Conservation (phyloP, 495 filamentous ascomycete species). For the Penicillium canescens region DNA sequence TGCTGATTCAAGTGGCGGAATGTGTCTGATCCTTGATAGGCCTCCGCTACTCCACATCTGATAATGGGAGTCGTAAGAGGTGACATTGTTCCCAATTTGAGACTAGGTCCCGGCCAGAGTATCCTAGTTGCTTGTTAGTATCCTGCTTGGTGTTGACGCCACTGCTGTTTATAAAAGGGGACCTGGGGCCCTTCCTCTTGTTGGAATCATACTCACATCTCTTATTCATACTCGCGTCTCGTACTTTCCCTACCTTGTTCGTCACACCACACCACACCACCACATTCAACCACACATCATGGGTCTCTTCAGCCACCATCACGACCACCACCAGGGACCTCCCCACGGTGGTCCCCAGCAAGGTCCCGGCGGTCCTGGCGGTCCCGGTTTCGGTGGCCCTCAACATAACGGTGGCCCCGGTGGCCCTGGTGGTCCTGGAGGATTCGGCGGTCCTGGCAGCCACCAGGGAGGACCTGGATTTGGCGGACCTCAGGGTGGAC, state of each 20-base stretch:
- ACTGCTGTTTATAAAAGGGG: constrained; percentile 1
- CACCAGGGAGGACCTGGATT: background rate
- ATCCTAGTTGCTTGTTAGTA: background rate
- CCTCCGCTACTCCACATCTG: background rate
- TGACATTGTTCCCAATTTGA: background rate
- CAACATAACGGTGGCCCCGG: background rate
- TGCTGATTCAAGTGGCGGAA: background rate
- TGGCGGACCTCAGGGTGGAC: background rate
- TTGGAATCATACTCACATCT: background rate
- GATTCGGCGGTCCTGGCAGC: background rate
- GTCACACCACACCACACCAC: background rate
- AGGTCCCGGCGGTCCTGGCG: background rate
- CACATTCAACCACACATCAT: background rate
- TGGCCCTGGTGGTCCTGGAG: background rate
- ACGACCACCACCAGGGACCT: background rate
- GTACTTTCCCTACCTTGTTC: background rate
- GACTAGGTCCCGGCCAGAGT: background rate
- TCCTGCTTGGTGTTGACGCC: background rate
- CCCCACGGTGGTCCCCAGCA: background rate
- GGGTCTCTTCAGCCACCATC: constrained; percentile 4
- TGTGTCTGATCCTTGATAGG: background rate
- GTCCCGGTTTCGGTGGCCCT: background rate
- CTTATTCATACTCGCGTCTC: background rate
- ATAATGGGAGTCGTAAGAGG: background rate
- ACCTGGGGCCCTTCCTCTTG: background rate